Base-by-base conservation (phyloP, 176 grass and related monocot genomes). In the Carex cristatella region DNA sequence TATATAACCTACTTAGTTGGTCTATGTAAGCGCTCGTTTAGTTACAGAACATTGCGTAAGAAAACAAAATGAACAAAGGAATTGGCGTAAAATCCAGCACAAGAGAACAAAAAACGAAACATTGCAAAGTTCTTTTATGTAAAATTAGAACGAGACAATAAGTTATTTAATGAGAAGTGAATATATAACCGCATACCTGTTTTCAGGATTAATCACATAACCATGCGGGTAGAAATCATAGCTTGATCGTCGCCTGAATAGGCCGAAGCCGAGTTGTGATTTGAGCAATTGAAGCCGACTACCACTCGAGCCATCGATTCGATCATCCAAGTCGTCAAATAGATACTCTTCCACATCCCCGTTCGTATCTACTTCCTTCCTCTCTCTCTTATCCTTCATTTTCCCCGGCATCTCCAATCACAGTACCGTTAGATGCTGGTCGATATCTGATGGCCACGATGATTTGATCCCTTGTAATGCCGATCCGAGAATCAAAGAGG, bases 191-290 rank as follows among this genome's bases (percentile, higher is more conserved):
- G 7, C 83, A 51, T 83, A 94, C 97, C 38, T 78, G 81, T 96
- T 92, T 66, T 96, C 97, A 55, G 93, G 93, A 85, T 53, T 81
- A 86, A 99, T 92, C 83, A 99, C 79, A 87, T 87, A 86, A 85
- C 84, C 64, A 61, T 88, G 79, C 35, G 90, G 68, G 66, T 81
- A 73, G 4, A 23, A 57, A 33, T 84, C 86, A 51, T 38, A 71
- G 62, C 80, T 81, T 0, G 56, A 87, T 53, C 73, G 88, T 33
- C 48, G 83, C 84, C 82, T 81, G 69, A 91, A 30, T 40, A 67
- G 84, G 82, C 80, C 37, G 31, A 90, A 84, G 58, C 90, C 72
- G 87, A 92, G 56, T 30, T 92, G 91, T 69, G 87, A 89, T 69
- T 60, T 71, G 87, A 99, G 70, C 65, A 95, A 76, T 37, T 83